These are phyloP conservation scores for Naganishia albida DNA, from an alignment of 1,284 basidiomycete genomes.

Conservation along the genomic window DNA sequence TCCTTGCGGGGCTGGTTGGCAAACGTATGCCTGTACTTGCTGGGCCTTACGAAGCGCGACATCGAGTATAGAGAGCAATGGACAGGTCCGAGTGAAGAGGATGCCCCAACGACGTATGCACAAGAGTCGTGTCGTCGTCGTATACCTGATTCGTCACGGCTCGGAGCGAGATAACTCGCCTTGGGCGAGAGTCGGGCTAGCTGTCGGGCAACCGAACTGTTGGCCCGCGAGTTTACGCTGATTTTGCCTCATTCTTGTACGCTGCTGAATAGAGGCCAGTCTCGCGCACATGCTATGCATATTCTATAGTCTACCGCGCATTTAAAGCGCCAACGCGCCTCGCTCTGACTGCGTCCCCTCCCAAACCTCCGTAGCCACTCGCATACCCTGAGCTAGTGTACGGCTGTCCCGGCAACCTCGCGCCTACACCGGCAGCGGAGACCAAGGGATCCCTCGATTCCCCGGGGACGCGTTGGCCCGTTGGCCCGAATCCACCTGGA, in stretches of 20 bases:
- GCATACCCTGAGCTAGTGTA: background rate
- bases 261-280: no score
- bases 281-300: no score
- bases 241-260: no score
- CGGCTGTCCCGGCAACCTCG: no score
- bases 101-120: background rate
- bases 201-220: no score
- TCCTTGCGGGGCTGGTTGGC: constrained; percentile 82
- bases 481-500: constrained; percentile 13
- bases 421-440: no score
- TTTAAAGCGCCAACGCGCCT: constrained; percentile 11
- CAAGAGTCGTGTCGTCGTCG: background rate
- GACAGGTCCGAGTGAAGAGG: background rate
- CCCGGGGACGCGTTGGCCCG: background rate
- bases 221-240: no score
- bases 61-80: constrained; percentile 40
- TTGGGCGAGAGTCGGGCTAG: background rate
- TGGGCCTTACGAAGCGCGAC: constrained; percentile 64
- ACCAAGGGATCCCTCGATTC: background rate
- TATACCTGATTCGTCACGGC: constrained; percentile 6
- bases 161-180: no score
- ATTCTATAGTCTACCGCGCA: constrained; percentile 1
- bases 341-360: background rate
- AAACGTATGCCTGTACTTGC: constrained; percentile 78
- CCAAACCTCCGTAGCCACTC: background rate